These are phyloP conservation scores for Eucalyptus victrix DNA, from an alignment of 345 rosid species.

Conservation along the genomic window DNA sequence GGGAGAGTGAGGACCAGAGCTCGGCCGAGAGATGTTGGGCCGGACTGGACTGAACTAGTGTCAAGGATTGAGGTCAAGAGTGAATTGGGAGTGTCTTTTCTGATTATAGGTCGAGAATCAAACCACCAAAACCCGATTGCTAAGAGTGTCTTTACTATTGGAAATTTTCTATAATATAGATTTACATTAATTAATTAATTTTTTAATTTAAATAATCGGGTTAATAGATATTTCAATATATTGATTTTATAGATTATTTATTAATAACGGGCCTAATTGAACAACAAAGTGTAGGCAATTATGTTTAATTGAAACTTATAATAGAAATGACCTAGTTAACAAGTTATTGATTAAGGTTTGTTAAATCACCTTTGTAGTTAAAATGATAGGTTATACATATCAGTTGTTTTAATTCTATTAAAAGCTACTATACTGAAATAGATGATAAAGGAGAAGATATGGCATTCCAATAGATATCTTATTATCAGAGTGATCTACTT, in stretches of 20 bases:
- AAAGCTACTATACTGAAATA: rapidly evolving
- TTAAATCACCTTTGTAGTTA: too few species aligned
- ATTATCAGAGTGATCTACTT: rapidly evolving
- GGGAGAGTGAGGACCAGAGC: not conserved
- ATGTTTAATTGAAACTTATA: rapidly evolving
- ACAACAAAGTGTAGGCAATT: rapidly evolving
- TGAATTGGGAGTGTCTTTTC: too few species aligned
- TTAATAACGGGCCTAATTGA: rapidly evolving
- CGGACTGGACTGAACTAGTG: too few species aligned
- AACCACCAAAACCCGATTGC: too few species aligned
- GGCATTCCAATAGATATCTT: rapidly evolving
- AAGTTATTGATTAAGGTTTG: rapidly evolving
- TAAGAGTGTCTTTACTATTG: too few species aligned
- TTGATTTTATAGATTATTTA: rapidly evolving
- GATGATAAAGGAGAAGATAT: rapidly evolving
- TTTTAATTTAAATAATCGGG: rapidly evolving
- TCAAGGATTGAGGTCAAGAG: too few species aligned
- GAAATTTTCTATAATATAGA: too few species aligned
- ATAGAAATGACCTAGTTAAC: rapidly evolving
- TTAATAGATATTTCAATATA: rapidly evolving
- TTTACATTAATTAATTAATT: too few species aligned
- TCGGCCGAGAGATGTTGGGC: not conserved
- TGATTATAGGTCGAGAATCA: too few species aligned
- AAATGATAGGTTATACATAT: rapidly evolving
- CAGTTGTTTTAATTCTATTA: too few species aligned